Evolutionary conservation across 176 grass and related monocot species (phyloP), one percentile per base, ranked within the genome.

Genomic region (Bothriochloa decipiens): DNA sequence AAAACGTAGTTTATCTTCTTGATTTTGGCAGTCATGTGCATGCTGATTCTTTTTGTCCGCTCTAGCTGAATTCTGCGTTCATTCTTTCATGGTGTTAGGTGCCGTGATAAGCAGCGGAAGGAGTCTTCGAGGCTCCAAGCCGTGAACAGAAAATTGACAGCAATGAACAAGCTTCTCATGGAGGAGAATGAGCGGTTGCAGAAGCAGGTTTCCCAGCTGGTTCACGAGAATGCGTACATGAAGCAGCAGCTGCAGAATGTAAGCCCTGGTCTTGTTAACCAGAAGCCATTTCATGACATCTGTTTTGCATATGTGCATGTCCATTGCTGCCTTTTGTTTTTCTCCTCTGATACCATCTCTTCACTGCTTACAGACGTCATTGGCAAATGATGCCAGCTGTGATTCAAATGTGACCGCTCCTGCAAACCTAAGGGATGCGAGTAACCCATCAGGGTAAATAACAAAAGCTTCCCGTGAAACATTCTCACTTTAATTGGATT

Each of bases 111-210:
- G 85, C 97, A 99, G 43, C 84, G 93, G 69, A 99, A 96, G 25
- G 97, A 99, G 81, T 20, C 93, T 79, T 99, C 97, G 7, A 86
- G 97, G 76, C 93, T 99, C 33, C 97, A 99, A 75, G 86, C 93
- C 1, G 97, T 99, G 66, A 99, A 99, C 86, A 88, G 97, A 92
- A 99, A 99, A 74, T 60, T 99, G 82, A 89, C 88, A 3, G 97
- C 97, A 13, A 96, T 99, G 93, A 99, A 99, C 70, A 99, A 99
- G 82, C 97, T 99, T 75, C 84, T 99, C 32, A 96, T 99, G 97
- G 97, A 99, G 70, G 97, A 99, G 80, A 99, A 99, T 62, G 97
- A 96, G 46, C 88, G 97, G 58, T 90, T 99, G 35, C 97, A 96
- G 88, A 99, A 99, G 86, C 93, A 99, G 90, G 97, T 96, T 14